A percentile compares a stretch with the other conserved stretches of the same genome.
phyloP scores from a whole-genome alignment of 1,284 basidiomycete species.

The Moesziomyces antarcticus region DNA sequence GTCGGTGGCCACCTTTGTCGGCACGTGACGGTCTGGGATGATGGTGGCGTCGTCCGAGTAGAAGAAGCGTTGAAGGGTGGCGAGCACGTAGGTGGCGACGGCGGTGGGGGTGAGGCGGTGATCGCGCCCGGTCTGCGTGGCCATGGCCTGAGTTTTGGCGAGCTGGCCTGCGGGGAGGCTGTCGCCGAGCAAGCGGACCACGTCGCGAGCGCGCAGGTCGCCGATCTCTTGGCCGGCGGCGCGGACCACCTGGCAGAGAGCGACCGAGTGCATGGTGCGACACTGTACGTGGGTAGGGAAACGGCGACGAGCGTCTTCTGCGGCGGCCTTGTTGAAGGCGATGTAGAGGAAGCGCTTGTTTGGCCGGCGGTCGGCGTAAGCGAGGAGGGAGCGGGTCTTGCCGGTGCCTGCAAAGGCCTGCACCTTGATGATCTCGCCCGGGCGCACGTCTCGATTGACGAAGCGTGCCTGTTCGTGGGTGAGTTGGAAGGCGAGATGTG shows the following conservation, averaged over 20 bases:
- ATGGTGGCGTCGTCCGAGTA: conserved; percentile 53
- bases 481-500: conserved; percentile 31
- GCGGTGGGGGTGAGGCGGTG: conserved; percentile 50
- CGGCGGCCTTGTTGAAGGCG: conserved; percentile 62
- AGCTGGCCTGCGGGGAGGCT: conserved; percentile 51
- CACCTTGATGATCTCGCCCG: conserved; percentile 56
- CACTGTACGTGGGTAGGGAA: conserved; percentile 60
- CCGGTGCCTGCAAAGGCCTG: conserved; percentile 63
- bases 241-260: conserved; percentile 49
- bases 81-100: conserved; percentile 57
- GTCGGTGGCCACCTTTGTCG: conserved; percentile 41
- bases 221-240: conserved; percentile 49
- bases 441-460: conserved; percentile 46
- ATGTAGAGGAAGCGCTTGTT: conserved; percentile 57
- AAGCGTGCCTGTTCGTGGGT: conserved; percentile 59
- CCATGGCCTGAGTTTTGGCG: conserved; percentile 16
- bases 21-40: conserved; percentile 49
- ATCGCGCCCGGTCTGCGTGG: conserved; percentile 35
- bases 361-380: conserved; percentile 53
- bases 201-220: conserved; percentile 51
- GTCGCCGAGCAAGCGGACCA: conserved; percentile 43
- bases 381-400: conserved; percentile 58
- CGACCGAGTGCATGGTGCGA: conserved; percentile 62
- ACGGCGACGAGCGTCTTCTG: conserved; percentile 42
- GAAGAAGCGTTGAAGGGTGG: conserved; percentile 58